Evolutionary conservation across 176 grass and related monocot genomes (phyloP).

Genomic region (Otatea glauca): DNA sequence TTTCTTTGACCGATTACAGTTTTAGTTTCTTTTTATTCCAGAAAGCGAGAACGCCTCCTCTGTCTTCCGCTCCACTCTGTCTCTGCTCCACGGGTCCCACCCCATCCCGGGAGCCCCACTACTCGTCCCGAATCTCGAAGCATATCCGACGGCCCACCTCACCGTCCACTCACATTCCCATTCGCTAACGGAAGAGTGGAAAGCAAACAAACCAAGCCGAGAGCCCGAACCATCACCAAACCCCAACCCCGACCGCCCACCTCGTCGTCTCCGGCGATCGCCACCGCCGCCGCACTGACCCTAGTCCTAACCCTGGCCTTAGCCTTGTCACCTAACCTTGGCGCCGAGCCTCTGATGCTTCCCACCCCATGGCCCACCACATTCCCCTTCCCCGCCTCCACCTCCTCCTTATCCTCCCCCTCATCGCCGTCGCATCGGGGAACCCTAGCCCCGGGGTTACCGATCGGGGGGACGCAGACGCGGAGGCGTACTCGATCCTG

Average conservation of each 20-base stretch:
- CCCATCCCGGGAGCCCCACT: neutral
- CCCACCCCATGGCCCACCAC: conserved; percentile 54
- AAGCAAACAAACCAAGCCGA: conserved; percentile 38
- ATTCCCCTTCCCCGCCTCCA: conserved; percentile 44
- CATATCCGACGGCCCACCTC: conserved; percentile 21
- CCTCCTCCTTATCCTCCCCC: conserved; percentile 26
- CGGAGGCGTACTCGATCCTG: conserved; percentile 69
- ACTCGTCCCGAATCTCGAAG: conserved; percentile 37
- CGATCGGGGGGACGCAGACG: conserved; percentile 35
- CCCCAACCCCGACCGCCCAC: conserved; percentile 36
- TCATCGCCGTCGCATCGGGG: conserved; percentile 43
- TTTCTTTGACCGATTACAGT: no score
- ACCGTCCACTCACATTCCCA: conserved; percentile 7
- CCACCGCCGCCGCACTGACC: conserved; percentile 20
- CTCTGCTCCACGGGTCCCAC: neutral
- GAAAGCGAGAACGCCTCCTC: neutral
- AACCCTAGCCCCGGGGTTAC: conserved; percentile 43
- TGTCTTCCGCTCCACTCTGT: neutral
- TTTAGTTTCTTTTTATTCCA: no score
- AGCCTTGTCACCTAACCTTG: neutral
- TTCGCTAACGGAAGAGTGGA: conserved; percentile 47
- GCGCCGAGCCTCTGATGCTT: conserved; percentile 65
- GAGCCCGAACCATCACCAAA: conserved; percentile 41
- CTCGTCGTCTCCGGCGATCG: conserved; percentile 55
- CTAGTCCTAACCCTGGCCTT: neutral